Conservation (phyloP, 192 early-diverging fungal genomes). For the Podochytrium sp. region DNA sequence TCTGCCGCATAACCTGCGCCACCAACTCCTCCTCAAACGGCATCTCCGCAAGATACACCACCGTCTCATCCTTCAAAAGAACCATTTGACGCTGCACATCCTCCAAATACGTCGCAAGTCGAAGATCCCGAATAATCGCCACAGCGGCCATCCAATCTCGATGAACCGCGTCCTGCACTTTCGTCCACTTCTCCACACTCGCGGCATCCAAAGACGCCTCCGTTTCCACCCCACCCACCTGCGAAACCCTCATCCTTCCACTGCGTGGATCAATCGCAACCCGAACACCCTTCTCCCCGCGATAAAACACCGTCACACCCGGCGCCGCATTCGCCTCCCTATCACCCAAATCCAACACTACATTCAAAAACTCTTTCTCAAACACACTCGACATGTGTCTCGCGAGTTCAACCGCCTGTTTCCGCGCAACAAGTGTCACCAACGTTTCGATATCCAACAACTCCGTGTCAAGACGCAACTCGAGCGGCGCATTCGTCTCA, state of each 20-base stretch:
- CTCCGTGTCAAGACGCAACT: neutral
- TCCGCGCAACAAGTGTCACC: neutral
- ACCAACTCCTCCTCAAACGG: slow-evolving; percentile 2
- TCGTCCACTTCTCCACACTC: neutral
- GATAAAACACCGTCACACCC: neutral
- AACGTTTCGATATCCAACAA: slow-evolving; percentile 8
- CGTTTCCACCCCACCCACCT: neutral
- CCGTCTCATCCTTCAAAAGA: neutral
- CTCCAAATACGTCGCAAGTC: neutral
- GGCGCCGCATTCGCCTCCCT: neutral
- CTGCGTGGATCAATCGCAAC: neutral
- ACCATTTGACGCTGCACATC: neutral
- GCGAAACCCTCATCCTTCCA: neutral
- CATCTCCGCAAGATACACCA: neutral
- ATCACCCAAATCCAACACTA: neutral
- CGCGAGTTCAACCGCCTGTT: neutral
- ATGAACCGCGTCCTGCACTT: neutral
- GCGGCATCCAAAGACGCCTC: neutral
- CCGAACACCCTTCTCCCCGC: neutral
- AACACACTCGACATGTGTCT: neutral
- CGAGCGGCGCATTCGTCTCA: neutral
- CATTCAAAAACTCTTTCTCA: neutral
- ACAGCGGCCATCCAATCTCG: neutral
- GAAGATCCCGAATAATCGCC: neutral
- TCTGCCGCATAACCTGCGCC: neutral